phyloP scores from a whole-genome alignment of 352 stramenopile genomes.

The Phytophthora pinifolia region DNA sequence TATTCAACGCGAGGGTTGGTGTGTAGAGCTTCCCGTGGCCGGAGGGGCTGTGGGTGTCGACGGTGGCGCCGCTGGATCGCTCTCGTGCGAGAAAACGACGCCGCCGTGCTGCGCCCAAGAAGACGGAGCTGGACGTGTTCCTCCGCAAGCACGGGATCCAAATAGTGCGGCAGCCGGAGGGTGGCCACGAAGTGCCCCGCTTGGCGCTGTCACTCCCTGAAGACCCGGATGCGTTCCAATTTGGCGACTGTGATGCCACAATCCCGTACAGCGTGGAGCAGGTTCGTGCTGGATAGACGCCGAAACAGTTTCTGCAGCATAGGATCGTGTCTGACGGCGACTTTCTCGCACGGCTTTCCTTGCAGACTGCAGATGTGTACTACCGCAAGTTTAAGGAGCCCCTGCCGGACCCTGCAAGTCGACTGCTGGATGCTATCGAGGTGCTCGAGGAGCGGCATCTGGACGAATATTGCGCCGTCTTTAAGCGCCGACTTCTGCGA shows the following conservation, averaged over 20 bases:
- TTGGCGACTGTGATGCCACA: constrained; percentile 45
- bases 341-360: neutral
- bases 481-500: constrained; percentile 55
- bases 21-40: constrained; percentile 59
- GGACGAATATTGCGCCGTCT: constrained; percentile 60
- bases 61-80: neutral
- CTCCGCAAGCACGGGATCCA: constrained; percentile 46
- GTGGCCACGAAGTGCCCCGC: constrained; percentile 25
- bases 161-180: constrained; percentile 31
- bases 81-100: constrained; percentile 9
- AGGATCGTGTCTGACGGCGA: too few relatives aligned
- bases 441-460: constrained; percentile 49
- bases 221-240: constrained; percentile 46
- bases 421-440: constrained; percentile 45
- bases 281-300: constrained; percentile 21
- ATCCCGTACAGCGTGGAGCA: constrained; percentile 67
- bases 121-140: constrained; percentile 34
- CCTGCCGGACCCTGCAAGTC: constrained; percentile 57
- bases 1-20: neutral
- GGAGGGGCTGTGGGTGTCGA: constrained; percentile 36
- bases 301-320: too few relatives aligned
- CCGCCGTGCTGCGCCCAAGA: constrained; percentile 5
- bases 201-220: constrained; percentile 39
- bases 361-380: constrained; percentile 61
- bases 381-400: constrained; percentile 85